Base-by-base conservation (phyloP, 257 asterid species). In the Apocynum venetum region DNA sequence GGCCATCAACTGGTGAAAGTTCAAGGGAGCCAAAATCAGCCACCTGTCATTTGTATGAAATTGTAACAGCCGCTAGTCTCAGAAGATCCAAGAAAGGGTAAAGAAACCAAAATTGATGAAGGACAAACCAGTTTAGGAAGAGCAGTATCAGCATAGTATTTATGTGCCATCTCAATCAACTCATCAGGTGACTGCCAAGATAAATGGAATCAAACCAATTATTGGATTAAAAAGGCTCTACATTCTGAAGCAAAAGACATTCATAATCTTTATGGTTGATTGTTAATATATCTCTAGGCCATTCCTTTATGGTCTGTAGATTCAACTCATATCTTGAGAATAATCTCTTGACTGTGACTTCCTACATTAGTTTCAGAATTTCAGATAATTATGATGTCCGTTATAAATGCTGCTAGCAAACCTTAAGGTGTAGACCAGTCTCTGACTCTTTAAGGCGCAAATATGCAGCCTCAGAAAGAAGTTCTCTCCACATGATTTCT, bases 1-100 rank as follows among this genome's bases (percentile, higher is more conserved):
- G 84, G 76, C 97, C 97, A 84, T 91, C 97, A 76, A 91, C 95
- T 6, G 97, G 97, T 81, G 97, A 91, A 73, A 91, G 90, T 85
- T 91, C 97, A 57, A 91, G 93, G 47, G 97, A 91, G 41, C 93
- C 95, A 81, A 91, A 91, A 89, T 91, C 97, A 82, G 97, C 93
- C 70, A 91, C 97, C 97, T 91, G 84, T 57, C 74, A 72, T 65
- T 78, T 71, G 40, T 59, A 75, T 66, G 67, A 51, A 40, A 75
- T 68, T 17, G 52, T 20, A 76, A 57, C 72, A 66, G 73, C 72
- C 38, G 46, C 65, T 59, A 75, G 67, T 69, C 80, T 76, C 74
- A 78, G 74, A 77, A 73, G 67, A 41, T 77, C 69, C 52, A 59
- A 67, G 57, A 64, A 20, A 76, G 40, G 49, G 56, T 65, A 75